Evolutionary conservation across 208 protist species (phyloP), one percentile per base, ranked within the genome.

Genomic region (Acanthamoeba royreba): DNA sequence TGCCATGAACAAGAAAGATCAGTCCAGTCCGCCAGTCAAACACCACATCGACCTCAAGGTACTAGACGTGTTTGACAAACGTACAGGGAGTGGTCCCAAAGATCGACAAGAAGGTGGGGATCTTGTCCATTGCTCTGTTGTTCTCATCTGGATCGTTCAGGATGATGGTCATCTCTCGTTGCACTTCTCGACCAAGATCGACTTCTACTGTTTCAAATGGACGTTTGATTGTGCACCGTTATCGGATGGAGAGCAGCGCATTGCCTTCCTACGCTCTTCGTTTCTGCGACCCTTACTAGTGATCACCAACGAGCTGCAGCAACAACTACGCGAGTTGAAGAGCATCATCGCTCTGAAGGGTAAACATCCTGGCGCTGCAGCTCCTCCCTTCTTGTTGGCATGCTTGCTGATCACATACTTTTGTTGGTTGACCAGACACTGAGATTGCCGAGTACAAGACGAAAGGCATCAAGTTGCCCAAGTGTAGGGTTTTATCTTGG

Each of bases 131-230:
- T 81, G 8, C 8, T 42, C 11, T 42, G 3, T 9, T 25, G 33
- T 28, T 66, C 11, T 66, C 19, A 28, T 28, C 55, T 66, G 31
- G 25, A 19, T 11, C 5, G n/a, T 5, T 52, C 40, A 85, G 74
- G 38, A 33, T 38, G 74, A 85, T 52, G 74, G 74, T 15, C 38
- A 42, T 11, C 45, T 85, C 4, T 52, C 38, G 74, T 4, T 85
- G 8, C 45, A 53, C 4, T 85, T 85, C 74, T 45, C 74, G 22
- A 45, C 42, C 17, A 85, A 85, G 74, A 85, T 85, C 74, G 74
- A 85, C 35, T 85, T 85, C 45, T 85, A 85, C 74, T 52, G 74
- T 42, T 52, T 85, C 74, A 85, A 85, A n/a, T 85, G 74, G 74
- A 52, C 74, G 25, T 85, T 85, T 85, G 45, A 52, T n/a, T 85